phyloP scores from a whole-genome alignment of 768 basidiomycete genomes.

The Lyophyllum atratum region DNA sequence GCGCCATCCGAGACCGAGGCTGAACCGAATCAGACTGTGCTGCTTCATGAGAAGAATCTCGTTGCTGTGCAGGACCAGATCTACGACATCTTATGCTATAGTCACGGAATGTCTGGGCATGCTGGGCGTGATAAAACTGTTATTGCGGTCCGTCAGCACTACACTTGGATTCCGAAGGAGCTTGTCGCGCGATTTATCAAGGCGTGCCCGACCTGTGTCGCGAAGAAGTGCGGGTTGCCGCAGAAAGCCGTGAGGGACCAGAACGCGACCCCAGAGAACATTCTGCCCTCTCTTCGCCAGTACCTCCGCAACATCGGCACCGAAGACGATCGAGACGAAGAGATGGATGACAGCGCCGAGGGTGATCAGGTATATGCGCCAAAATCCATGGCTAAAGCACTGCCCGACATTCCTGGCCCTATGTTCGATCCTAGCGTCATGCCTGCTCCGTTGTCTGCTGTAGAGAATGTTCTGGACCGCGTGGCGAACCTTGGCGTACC shows the following conservation, averaged over 20 bases:
- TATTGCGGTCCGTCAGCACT: constrained; percentile 62
- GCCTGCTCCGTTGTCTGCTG: not conserved
- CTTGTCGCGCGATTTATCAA: constrained; percentile 79
- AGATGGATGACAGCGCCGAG: not conserved
- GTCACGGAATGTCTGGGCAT: constrained; percentile 65
- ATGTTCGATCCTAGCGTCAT: not conserved
- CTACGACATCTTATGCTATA: constrained; percentile 75
- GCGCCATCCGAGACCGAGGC: not conserved
- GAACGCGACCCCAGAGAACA: constrained; percentile 7
- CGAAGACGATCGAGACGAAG: not conserved
- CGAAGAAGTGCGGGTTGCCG: constrained; percentile 39
- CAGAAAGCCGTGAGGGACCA: constrained; percentile 13
- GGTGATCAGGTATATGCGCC: not conserved
- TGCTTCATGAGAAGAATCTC: constrained; percentile 71
- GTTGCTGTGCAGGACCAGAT: constrained; percentile 80
- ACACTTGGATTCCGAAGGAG: constrained; percentile 86
- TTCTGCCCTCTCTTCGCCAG: constrained; percentile 20
- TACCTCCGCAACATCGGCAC: constrained; percentile 9
- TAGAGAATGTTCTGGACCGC: constrained; percentile 5
- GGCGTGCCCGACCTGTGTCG: constrained; percentile 74
- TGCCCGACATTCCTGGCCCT: not conserved
- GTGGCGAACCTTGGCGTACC: constrained; percentile 12
- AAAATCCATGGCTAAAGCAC: not conserved
- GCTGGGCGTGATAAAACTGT: constrained; percentile 83
- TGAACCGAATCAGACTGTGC: constrained; percentile 34